Percentiles rank a stretch among this genome's conserved stretches.
phyloP scores from a whole-genome alignment of 176 grass and related monocot genomes.

The Cocos nucifera region DNA sequence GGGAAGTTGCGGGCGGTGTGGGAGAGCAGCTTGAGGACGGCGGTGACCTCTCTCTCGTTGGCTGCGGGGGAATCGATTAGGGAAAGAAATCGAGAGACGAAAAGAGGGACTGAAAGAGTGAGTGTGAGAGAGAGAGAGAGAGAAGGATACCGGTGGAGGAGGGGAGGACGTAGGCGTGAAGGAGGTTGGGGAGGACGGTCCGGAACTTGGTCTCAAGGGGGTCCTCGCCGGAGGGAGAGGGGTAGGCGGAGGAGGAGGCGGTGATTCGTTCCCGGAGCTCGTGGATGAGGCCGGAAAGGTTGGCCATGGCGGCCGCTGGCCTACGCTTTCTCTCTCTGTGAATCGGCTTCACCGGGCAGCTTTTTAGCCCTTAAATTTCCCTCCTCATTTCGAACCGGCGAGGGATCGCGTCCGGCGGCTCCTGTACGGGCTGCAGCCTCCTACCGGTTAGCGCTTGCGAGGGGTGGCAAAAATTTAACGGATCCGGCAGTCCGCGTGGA shows the following conservation, averaged over 20 bases:
- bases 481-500: too few species aligned
- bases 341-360: too few species aligned
- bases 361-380: too few species aligned
- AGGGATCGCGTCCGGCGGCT: too few species aligned
- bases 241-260: constrained; percentile 22
- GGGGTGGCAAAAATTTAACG: too few species aligned
- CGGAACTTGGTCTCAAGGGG: constrained; percentile 70
- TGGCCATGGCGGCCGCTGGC: constrained; percentile 27
- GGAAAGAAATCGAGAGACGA: not conserved
- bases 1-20: constrained; percentile 63
- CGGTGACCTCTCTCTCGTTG: constrained; percentile 55
- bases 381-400: too few species aligned
- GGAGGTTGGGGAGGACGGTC: constrained; percentile 66
- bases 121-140: not conserved
- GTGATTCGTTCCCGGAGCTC: constrained; percentile 69
- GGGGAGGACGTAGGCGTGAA: constrained; percentile 66
- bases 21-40: constrained; percentile 68
- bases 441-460: too few species aligned
- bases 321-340: too few species aligned
- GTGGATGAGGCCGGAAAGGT: constrained; percentile 47
- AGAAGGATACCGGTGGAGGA: constrained; percentile 29
- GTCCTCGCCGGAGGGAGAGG: constrained; percentile 24
- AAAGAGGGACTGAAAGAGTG: too few species aligned
- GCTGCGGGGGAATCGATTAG: constrained; percentile 28
- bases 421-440: too few species aligned